Conservation (phyloP, 2,329 filamentous ascomycete genomes). For the Eutypella sp. region DNA sequence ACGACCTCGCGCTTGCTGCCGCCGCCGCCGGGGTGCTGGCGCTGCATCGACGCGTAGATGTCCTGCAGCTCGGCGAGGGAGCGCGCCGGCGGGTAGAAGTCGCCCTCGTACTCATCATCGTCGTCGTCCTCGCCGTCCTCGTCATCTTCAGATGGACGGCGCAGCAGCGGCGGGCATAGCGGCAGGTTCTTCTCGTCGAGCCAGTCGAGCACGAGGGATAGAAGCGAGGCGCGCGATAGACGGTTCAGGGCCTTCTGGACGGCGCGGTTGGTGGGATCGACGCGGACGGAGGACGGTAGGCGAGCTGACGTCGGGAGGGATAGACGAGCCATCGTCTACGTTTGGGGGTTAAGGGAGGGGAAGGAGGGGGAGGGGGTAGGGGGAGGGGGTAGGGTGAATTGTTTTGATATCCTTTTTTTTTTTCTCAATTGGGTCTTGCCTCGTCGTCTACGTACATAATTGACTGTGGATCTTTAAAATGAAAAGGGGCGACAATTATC, state of each 20-base stretch:
- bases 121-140: constrained; percentile 36
- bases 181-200: constrained; percentile 61
- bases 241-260: constrained; percentile 63
- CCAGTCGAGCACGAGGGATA: constrained; percentile 73
- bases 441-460: too few relatives aligned
- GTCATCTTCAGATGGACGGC: constrained; percentile 30
- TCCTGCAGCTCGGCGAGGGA: constrained; percentile 63
- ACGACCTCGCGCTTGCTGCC: constrained; percentile 60
- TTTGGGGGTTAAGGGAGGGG: too few relatives aligned
- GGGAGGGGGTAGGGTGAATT: too few relatives aligned
- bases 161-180: constrained; percentile 56
- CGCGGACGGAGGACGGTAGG: constrained; percentile 64
- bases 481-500: too few relatives aligned
- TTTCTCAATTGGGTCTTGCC: too few relatives aligned
- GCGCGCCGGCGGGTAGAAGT: constrained; percentile 63
- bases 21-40: background rate
- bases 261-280: constrained; percentile 59
- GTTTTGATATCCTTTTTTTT: too few relatives aligned
- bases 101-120: constrained; percentile 54
- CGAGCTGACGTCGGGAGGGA: constrained; percentile 68
- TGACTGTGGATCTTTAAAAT: too few relatives aligned
- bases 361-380: too few relatives aligned
- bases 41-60: constrained; percentile 55
- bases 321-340: constrained; percentile 44
- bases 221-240: constrained; percentile 65